Conservation (phyloP, 2,329 filamentous ascomycete genomes). For the Pseudophaeomoniella oleicola region DNA sequence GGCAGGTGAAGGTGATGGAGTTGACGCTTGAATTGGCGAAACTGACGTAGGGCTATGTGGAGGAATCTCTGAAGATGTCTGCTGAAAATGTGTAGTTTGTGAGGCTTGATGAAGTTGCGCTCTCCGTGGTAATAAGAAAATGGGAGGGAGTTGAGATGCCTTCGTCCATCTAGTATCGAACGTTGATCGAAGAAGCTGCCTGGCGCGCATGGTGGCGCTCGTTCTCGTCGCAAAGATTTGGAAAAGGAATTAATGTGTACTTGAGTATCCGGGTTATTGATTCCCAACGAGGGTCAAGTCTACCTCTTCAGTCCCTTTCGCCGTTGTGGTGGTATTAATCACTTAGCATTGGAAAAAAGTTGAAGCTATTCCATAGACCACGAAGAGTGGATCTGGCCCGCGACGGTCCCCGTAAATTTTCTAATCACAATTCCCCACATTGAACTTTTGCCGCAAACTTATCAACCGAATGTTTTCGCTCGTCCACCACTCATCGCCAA, state of each 20-base stretch:
- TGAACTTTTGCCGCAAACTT: neutral
- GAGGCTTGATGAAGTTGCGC: slow-evolving; percentile 27
- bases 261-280: no score
- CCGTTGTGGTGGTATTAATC: no score
- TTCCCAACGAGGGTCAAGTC: no score
- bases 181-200: neutral
- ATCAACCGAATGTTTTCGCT: neutral
- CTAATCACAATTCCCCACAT: neutral
- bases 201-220: neutral
- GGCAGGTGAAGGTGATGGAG: slow-evolving; percentile 6
- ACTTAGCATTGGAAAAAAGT: neutral
- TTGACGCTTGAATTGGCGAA: slow-evolving; percentile 9
- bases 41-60: slow-evolving; percentile 10
- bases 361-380: neutral
- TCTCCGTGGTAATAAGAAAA: slow-evolving; percentile 17
- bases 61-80: slow-evolving; percentile 15
- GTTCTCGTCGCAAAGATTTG: no score
- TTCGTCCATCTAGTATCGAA: slow-evolving; percentile 1
- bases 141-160: slow-evolving; percentile 5
- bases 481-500: no score
- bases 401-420: neutral
- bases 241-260: no score
- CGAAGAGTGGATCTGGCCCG: neutral
- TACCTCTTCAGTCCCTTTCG: no score
- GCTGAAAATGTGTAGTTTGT: slow-evolving; percentile 15